phyloP scores from a whole-genome alignment of 2,329 filamentous ascomycete species.

The Capronia coronata region DNA sequence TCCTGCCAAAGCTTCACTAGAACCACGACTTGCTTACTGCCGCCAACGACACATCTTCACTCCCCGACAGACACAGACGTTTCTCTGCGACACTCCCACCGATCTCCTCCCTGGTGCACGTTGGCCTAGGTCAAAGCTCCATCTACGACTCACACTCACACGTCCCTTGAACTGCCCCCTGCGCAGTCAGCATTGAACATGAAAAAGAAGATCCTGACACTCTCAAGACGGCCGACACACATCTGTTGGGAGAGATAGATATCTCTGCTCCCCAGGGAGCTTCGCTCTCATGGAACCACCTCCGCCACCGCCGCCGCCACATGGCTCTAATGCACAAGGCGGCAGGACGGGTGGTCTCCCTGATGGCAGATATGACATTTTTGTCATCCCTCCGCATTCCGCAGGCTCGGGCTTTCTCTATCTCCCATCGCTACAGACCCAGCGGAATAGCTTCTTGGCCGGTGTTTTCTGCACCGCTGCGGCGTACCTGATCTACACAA shows the following conservation, averaged over 20 bases:
- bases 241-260: constrained; percentile 15
- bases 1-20: neutral
- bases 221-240: constrained; percentile 7
- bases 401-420: constrained; percentile 86
- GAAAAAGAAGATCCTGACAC: constrained; percentile 22
- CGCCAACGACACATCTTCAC: neutral
- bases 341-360: constrained; percentile 61
- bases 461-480: constrained; percentile 73
- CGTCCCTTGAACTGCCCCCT: constrained; percentile 8
- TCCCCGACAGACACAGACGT: neutral
- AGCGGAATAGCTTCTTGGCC: constrained; percentile 84
- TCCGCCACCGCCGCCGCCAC: constrained; percentile 75
- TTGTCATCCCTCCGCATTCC: constrained; percentile 89
- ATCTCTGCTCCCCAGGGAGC: constrained; percentile 12
- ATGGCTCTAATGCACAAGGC: constrained; percentile 69
- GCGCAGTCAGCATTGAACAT: constrained; percentile 19
- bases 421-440: constrained; percentile 78
- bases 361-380: constrained; percentile 91
- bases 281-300: constrained; percentile 43
- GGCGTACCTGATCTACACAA: constrained; percentile 64
- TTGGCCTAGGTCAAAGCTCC: constrained; percentile 5
- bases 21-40: neutral
- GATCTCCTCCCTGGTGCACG: constrained; percentile 10
- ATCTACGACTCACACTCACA: constrained; percentile 1
- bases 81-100: neutral